Conservation (phyloP, 2,329 filamentous ascomycete genomes). For the Fusarium virguliforme region DNA sequence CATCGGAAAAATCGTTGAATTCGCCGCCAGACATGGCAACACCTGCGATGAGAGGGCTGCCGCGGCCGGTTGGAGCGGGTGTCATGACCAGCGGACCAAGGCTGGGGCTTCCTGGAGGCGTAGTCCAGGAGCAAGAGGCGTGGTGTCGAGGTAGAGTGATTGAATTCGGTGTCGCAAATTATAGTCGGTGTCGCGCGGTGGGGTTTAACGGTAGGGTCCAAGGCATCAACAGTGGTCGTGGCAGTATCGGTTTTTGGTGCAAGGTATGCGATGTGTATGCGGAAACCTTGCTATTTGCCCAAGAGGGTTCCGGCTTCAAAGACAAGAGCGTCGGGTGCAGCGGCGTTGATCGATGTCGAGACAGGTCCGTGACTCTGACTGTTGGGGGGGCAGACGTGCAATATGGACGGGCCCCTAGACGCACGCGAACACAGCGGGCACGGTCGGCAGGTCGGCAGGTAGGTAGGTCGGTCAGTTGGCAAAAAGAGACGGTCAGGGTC, state of each 20-base stretch:
- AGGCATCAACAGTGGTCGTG: constrained; percentile 39
- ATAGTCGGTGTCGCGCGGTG: constrained; percentile 47
- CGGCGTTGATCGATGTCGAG: constrained; percentile 40
- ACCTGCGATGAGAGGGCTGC: constrained; percentile 60
- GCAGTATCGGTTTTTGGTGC: constrained; percentile 20
- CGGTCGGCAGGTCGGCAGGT: constrained; percentile 37
- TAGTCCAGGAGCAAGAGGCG: constrained; percentile 22
- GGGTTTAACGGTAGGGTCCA: constrained; percentile 31
- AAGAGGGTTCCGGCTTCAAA: constrained; percentile 27
- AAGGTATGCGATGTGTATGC: not conserved
- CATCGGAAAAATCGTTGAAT: constrained; percentile 59
- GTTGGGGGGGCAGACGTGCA: constrained; percentile 48
- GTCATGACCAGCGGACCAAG: constrained; percentile 56
- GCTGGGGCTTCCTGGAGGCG: constrained; percentile 43
- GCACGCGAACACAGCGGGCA: constrained; percentile 50
- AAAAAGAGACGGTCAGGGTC: constrained; percentile 49
- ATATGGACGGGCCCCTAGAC: constrained; percentile 48
- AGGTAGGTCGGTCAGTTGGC: constrained; percentile 42
- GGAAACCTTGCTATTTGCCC: constrained; percentile 12
- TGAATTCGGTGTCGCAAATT: constrained; percentile 48
- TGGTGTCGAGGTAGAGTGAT: constrained; percentile 37
- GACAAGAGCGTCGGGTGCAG: constrained; percentile 33
- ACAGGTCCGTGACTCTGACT: constrained; percentile 42
- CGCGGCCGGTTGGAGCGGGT: constrained; percentile 53
- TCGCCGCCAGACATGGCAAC: constrained; percentile 58